Evolutionary conservation across 2,329 filamentous ascomycete genomes (phyloP), one percentile per base, ranked within the genome.

Genomic region (Fusarium nurragi): DNA sequence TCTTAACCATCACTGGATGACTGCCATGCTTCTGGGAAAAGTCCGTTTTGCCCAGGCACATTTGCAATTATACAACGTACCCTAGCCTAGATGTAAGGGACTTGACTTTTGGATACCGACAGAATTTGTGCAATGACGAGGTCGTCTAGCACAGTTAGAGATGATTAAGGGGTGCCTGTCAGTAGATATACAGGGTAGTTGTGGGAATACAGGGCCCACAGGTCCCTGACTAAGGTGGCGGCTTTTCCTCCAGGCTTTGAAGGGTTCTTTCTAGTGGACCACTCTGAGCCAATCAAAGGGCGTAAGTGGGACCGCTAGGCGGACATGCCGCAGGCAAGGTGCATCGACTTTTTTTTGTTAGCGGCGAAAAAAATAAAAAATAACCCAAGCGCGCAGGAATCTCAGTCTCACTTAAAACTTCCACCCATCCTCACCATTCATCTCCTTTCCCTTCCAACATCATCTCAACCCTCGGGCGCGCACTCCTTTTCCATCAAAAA

Each of bases 331-430:
- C 60, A 65, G 55, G 57, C 54, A 54, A 63, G 61, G 21, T 59
- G 55, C 64, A 52, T 57, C 55, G 56, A 58, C 55, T 65, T 67
- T 70, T 69, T 69, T 59, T 40, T 40, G 46, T 55, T 73, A 71
- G 71, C 68, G 68, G 67, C 66, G 61, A 69, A 73, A 70, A 69
- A 67, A 60, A 69, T 34, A 71, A 70, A 71, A 70, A 61, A 68
- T 46, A 67, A 62, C 67, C 60, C 60, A 67, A 54, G 60, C 65
- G 64, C 65, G 69, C 66, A 57, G 53, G 45, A 59, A 56, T 54
- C 51, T 61, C 55, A 58, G 54, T 47, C 55, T 51, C 65, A 65
- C 62, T 65, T 62, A 69, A 66, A 74, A 62, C 47, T 71, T 73
- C 60, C 65, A 69, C 59, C 65, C 69, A 67, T 71, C 68, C 59